Conservation (phyloP, 2,329 filamentous ascomycete species). For the Colletotrichum sublineola region DNA sequence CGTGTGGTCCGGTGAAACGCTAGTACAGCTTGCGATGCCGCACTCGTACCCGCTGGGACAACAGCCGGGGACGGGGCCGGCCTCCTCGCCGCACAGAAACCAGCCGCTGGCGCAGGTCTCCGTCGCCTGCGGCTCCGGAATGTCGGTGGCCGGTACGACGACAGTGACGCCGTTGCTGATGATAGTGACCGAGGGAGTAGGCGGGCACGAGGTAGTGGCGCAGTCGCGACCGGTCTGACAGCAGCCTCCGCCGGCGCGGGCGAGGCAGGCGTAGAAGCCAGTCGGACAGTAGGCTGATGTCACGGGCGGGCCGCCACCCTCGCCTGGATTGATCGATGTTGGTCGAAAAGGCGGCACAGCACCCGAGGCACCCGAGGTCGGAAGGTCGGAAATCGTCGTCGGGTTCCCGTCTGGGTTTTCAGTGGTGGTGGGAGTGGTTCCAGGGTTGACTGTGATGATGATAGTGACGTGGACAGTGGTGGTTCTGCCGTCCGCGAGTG, state of each 20-base stretch:
- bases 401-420: slow-evolving; percentile 52
- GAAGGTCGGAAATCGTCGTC: slow-evolving; percentile 55
- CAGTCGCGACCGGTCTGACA: slow-evolving; percentile 91
- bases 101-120: slow-evolving; percentile 81
- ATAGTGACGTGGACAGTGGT: slow-evolving; percentile 58
- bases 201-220: slow-evolving; percentile 82
- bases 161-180: slow-evolving; percentile 78
- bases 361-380: slow-evolving; percentile 53
- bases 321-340: slow-evolving; percentile 54
- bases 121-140: slow-evolving; percentile 57
- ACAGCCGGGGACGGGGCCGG: slow-evolving; percentile 79
- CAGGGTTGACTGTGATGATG: slow-evolving; percentile 54
- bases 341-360: slow-evolving; percentile 63
- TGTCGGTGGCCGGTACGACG: slow-evolving; percentile 70
- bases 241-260: slow-evolving; percentile 85
- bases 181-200: slow-evolving; percentile 71
- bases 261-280: slow-evolving; percentile 92
- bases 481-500: slow-evolving; percentile 50
- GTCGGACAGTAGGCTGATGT: slow-evolving; percentile 75
- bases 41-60: slow-evolving; percentile 85
- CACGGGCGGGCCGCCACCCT: slow-evolving; percentile 35
- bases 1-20: slow-evolving; percentile 65
- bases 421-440: slow-evolving; percentile 50
- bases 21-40: slow-evolving; percentile 79
- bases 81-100: slow-evolving; percentile 74